Conservation (phyloP, 352 stramenopile genomes). For the Phytophthora europaea region DNA sequence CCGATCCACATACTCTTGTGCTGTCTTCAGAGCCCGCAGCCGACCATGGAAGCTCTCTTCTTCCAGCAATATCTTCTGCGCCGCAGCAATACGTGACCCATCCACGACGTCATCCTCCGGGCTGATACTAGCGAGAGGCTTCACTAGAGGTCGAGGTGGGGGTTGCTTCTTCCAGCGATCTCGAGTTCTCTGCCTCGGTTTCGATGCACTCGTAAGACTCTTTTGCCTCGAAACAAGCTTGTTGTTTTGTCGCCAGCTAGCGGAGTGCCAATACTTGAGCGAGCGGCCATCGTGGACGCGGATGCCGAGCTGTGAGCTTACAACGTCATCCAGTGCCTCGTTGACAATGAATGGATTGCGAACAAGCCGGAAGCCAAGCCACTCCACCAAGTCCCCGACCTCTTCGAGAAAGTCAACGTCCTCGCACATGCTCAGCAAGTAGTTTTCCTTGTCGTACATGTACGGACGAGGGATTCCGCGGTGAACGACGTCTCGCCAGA, state of each 20-base stretch:
- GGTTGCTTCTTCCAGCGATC: conserved; percentile 16
- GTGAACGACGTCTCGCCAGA: conserved; percentile 54
- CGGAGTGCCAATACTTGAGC: conserved; percentile 42
- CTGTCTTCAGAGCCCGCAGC: conserved; percentile 20
- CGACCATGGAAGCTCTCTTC: conserved; percentile 65
- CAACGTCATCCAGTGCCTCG: conserved; percentile 42
- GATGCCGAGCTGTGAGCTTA: conserved; percentile 20
- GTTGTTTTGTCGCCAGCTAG: conserved; percentile 29
- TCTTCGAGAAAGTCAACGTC: conserved; percentile 67
- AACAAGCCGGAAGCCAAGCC: conserved; percentile 61
- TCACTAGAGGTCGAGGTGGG: conserved; percentile 42
- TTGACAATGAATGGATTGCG: conserved; percentile 68
- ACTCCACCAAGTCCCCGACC: conserved; percentile 46
- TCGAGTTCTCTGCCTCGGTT: background rate
- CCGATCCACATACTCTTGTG: conserved; percentile 20
- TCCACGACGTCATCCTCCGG: conserved; percentile 60
- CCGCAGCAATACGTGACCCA: conserved; percentile 42
- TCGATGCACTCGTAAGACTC: background rate
- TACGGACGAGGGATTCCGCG: conserved; percentile 46
- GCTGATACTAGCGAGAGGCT: conserved; percentile 57
- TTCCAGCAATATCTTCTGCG: conserved; percentile 46
- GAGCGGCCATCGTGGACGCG: conserved; percentile 31
- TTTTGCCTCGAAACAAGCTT: background rate
- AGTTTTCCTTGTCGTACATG: conserved; percentile 52
- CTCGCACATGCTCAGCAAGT: conserved; percentile 64